Evolutionary conservation across 108 stramenopile species (phyloP).

Genomic region (Mediolabrus comicus): DNA sequence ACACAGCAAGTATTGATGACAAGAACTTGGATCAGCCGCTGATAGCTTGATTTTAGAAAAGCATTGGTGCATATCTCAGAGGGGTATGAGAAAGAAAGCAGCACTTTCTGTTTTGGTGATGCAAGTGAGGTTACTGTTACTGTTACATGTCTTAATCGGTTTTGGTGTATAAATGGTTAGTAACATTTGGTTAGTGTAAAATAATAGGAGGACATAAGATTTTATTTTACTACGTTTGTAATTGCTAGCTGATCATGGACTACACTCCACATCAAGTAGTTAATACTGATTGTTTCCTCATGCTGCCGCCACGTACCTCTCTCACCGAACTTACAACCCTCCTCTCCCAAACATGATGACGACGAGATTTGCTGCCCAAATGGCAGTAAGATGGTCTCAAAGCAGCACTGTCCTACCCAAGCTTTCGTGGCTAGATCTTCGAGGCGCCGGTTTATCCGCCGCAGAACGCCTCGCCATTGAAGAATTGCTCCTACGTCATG

Average conservation of each 20-base stretch:
- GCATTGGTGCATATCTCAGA: not conserved
- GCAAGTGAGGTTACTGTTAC: too few species aligned
- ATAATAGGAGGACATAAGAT: too few species aligned
- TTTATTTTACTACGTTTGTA: too few species aligned
- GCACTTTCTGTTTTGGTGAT: too few species aligned
- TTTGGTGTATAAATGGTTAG: too few species aligned
- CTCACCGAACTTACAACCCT: not conserved
- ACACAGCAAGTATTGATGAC: too few species aligned
- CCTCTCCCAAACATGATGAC: not conserved
- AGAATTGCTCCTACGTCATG: constrained; percentile 80
- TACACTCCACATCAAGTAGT: too few species aligned
- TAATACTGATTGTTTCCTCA: not conserved
- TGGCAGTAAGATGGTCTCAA: not conserved
- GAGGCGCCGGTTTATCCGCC: constrained; percentile 65
- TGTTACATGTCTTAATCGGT: too few species aligned
- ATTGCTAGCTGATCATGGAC: too few species aligned
- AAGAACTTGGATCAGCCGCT: not conserved
- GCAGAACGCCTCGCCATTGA: constrained; percentile 81
- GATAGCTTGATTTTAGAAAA: not conserved
- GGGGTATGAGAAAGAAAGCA: not conserved
- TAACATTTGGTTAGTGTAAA: too few species aligned
- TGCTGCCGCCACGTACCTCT: too few species aligned
- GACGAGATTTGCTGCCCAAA: not conserved
- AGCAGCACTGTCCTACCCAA: constrained; percentile 2
- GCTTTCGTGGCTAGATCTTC: constrained; percentile 63